A percentile compares a stretch with the other conserved stretches of the same genome.
Conservation (phyloP, 441 rosid species). For the Gossypium aridum region DNA sequence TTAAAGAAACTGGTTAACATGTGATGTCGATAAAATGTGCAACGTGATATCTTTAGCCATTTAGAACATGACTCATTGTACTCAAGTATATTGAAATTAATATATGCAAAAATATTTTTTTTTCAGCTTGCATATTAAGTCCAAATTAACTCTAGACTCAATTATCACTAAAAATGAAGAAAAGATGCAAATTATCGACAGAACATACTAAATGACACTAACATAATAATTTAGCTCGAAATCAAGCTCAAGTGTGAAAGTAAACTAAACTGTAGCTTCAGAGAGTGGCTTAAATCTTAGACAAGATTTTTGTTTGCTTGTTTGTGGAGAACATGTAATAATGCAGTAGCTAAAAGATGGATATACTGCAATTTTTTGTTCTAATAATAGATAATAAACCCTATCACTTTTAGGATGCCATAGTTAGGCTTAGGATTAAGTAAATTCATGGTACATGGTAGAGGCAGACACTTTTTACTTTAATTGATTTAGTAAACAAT, state of each 20-base stretch:
- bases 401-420: not conserved
- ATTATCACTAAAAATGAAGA: not conserved
- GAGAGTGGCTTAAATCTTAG: not conserved
- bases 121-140: not conserved
- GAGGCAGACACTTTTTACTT: not conserved
- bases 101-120: not conserved
- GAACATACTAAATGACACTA: not conserved
- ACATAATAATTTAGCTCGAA: not conserved
- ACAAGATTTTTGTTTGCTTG: not conserved
- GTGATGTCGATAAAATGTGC: not conserved
- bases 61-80: not conserved
- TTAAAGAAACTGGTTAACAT: not conserved
- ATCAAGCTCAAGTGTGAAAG: not conserved
- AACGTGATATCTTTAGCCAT: not conserved
- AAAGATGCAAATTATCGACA: not conserved
- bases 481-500: not conserved
- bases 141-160: not conserved
- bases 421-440: not conserved
- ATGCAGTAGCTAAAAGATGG: not conserved
- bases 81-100: not conserved
- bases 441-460: not conserved
- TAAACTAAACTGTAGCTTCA: not conserved
- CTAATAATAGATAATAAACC: not conserved
- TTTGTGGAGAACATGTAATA: not conserved
- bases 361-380: not conserved